Evolutionary conservation across 2,329 filamentous ascomycete species (phyloP).

Genomic region (Teratosphaeria nubilosa): DNA sequence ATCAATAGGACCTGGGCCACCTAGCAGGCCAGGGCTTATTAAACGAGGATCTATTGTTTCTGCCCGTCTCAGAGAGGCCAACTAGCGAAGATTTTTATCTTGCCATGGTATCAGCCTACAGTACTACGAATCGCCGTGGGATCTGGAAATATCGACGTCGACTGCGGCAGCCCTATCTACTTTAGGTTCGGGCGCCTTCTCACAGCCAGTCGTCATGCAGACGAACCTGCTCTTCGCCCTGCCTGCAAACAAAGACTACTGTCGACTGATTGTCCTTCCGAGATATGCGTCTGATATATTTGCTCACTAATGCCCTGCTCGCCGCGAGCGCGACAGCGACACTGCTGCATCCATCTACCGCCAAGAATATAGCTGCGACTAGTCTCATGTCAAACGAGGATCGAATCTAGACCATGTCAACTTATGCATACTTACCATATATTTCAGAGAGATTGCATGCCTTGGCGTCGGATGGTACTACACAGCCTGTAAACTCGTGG

Average conservation of each 20-base stretch:
- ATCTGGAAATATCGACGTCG: too few relatives aligned
- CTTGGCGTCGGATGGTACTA: neutral
- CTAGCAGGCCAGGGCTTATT: too few relatives aligned
- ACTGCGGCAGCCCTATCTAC: too few relatives aligned
- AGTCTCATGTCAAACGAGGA: neutral
- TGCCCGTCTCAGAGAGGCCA: too few relatives aligned
- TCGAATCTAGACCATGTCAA: neutral
- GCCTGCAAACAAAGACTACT: neutral
- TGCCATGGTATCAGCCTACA: too few relatives aligned
- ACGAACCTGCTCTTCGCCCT: neutral
- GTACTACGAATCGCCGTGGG: too few relatives aligned
- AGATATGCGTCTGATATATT: neutral
- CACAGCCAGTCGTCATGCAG: too few relatives aligned
- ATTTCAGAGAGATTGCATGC: neutral
- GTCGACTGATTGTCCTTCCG: neutral
- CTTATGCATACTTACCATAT: neutral
- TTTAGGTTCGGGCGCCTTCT: too few relatives aligned
- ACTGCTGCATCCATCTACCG: neutral
- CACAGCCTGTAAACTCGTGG: neutral
- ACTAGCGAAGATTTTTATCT: too few relatives aligned
- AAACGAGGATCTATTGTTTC: too few relatives aligned
- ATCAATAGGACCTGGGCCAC: too few relatives aligned
- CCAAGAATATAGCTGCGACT: neutral
- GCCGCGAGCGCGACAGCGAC: neutral
- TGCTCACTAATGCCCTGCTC: neutral